These are phyloP conservation scores for Babesia microti DNA, from an alignment of 169 alveolate genomes.

Conservation along the genomic window DNA sequence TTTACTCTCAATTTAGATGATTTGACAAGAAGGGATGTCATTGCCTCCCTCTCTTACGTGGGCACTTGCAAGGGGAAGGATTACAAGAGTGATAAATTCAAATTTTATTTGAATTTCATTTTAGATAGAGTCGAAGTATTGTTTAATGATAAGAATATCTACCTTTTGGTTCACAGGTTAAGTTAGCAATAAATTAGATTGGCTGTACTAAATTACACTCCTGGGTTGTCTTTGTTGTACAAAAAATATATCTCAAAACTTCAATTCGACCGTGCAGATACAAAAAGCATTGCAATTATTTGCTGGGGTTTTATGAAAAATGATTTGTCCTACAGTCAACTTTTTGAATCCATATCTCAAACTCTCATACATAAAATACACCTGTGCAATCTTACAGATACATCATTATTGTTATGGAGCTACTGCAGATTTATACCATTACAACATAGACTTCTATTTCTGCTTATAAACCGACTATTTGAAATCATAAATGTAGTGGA, in stretches of 20 bases:
- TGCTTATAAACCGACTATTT: too few species aligned
- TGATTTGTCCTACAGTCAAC: constrained; percentile 20
- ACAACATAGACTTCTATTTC: too few species aligned
- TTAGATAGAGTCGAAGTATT: constrained; percentile 13
- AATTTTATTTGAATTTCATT: constrained; percentile 23
- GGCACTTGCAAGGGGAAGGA: constrained; percentile 20
- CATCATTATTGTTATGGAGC: constrained; percentile 40
- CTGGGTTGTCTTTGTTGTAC: constrained; percentile 32
- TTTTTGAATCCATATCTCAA: constrained; percentile 31
- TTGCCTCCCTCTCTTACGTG: constrained; percentile 47
- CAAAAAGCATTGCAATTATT: constrained; percentile 23
- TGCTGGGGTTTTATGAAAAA: constrained; percentile 43
- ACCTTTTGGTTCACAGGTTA: constrained; percentile 35
- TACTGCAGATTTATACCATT: constrained; percentile 26
- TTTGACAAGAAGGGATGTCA: constrained; percentile 37
- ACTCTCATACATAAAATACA: constrained; percentile 7
- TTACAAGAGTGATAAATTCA: constrained; percentile 15
- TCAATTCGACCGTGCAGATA: constrained; percentile 8
- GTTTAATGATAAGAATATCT: constrained; percentile 12
- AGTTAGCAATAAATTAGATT: constrained; percentile 7
- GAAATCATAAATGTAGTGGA: too few species aligned
- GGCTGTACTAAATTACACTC: constrained; percentile 33
- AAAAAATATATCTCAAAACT: constrained; percentile 6
- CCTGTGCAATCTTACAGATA: constrained; percentile 17
- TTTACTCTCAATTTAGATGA: constrained; percentile 1